A percentile compares a stretch with the other conserved stretches of the same genome.
Conservation (phyloP, 2,329 filamentous ascomycete species). For the Aspergillus tubingensis region DNA sequence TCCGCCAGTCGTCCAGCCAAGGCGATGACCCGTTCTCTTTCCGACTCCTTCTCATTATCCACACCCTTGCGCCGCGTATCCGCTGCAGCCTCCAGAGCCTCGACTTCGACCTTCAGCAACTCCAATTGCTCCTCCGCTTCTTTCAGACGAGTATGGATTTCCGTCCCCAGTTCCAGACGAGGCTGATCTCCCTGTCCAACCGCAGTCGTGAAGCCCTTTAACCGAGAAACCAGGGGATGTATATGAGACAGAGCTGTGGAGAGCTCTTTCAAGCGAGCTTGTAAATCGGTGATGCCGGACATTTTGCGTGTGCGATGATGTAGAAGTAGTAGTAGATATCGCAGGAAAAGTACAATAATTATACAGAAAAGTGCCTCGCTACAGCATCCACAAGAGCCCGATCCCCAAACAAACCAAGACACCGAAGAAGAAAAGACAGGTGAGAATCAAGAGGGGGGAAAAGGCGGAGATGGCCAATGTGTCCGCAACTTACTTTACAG, state of each 20-base stretch:
- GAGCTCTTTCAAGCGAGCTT: conserved; percentile 53
- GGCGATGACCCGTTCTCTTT: conserved; percentile 66
- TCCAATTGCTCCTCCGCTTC: conserved; percentile 83
- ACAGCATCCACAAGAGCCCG: background rate
- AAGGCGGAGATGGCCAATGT: conserved; percentile 15
- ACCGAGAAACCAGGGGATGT: conserved; percentile 57
- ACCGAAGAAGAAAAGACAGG: background rate
- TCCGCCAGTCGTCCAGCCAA: conserved; percentile 66
- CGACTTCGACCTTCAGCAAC: conserved; percentile 73
- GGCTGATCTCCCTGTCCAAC: conserved; percentile 65
- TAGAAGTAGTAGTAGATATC: background rate
- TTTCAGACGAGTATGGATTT: conserved; percentile 77
- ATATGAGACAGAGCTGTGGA: conserved; percentile 56
- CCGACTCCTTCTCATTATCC: conserved; percentile 58
- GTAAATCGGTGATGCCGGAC: conserved; percentile 44
- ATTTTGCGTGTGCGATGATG: conserved; percentile 29
- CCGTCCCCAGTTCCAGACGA: conserved; percentile 71
- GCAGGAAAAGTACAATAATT: background rate
- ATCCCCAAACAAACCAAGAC: background rate
- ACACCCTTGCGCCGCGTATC: conserved; percentile 36
- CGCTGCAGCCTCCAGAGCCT: conserved; percentile 61
- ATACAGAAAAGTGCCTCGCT: background rate
- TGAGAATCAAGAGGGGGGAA: background rate
- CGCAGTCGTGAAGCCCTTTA: conserved; percentile 63
- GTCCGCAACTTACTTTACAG: conserved; percentile 17